Evolutionary conservation across 2,329 filamentous ascomycete genomes (phyloP).

Genomic region (Colletotrichum sp.): DNA sequence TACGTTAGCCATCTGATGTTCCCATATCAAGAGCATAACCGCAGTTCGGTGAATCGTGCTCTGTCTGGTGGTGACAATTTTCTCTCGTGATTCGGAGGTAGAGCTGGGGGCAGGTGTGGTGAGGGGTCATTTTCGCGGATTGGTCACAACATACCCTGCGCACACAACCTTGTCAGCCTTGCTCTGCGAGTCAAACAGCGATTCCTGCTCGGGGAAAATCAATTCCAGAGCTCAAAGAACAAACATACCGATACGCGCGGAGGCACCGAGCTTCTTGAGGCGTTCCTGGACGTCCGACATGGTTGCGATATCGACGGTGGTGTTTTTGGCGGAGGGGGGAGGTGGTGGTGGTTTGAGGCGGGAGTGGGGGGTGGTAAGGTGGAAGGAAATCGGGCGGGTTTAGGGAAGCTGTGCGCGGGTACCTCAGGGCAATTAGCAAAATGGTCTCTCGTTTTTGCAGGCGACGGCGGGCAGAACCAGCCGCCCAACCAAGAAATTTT

Average conservation of each 20-base stretch:
- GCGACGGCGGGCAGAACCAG: slow-evolving; percentile 3
- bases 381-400: slow-evolving; percentile 19
- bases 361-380: slow-evolving; percentile 29
- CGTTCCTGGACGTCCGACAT: slow-evolving; percentile 65
- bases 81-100: not conserved
- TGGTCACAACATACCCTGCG: slow-evolving; percentile 40
- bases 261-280: slow-evolving; percentile 63
- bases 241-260: slow-evolving; percentile 67
- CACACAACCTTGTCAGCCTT: slow-evolving; percentile 11
- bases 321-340: not conserved
- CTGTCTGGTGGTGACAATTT: not conserved
- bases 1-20: slow-evolving; percentile 30
- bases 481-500: not conserved
- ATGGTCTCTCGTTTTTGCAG: slow-evolving; percentile 8
- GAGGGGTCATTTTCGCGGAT: slow-evolving; percentile 20
- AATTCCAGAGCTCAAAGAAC: not conserved
- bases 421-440: slow-evolving; percentile 22
- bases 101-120: not conserved
- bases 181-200: slow-evolving; percentile 2
- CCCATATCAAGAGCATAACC: not conserved
- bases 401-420: slow-evolving; percentile 15
- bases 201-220: not conserved
- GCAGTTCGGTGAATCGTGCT: not conserved
- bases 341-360: slow-evolving; percentile 17
- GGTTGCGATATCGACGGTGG: slow-evolving; percentile 29